Percentiles rank a stretch among this genome's conserved stretches.
phyloP scores from a whole-genome alignment of 352 stramenopile genomes.

The Globisporangium paroecandrum region DNA sequence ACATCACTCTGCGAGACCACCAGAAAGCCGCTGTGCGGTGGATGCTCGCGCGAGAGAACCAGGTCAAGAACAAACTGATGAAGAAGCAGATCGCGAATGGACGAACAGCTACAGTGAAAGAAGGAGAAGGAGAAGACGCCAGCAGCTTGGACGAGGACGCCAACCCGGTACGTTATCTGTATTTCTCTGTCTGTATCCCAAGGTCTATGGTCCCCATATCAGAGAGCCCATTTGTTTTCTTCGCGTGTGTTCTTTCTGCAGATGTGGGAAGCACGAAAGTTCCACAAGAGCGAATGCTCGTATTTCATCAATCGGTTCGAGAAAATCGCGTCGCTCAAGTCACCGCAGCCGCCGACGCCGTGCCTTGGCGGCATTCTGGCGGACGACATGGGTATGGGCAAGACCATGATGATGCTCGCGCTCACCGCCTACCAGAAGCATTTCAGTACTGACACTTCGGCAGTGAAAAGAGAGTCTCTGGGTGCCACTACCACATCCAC shows the following conservation, averaged over 20 bases:
- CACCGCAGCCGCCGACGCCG: conserved; percentile 45
- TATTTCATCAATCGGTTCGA: conserved; percentile 87
- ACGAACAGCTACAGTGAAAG: neutral
- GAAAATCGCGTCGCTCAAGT: conserved; percentile 63
- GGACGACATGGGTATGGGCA: conserved; percentile 91
- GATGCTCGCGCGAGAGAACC: conserved; percentile 85
- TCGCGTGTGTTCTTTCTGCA: conserved; percentile 13
- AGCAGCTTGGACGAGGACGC: conserved; percentile 28
- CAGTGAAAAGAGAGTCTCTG: neutral
- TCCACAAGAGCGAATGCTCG: conserved; percentile 28
- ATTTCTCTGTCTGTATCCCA: neutral
- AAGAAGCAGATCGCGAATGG: neutral
- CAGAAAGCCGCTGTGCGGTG: conserved; percentile 81
- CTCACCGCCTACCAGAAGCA: conserved; percentile 61
- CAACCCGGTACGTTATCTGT: conserved; percentile 41
- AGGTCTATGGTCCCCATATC: neutral
- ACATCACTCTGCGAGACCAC: conserved; percentile 71
- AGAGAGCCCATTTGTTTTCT: neutral
- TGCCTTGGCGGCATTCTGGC: conserved; percentile 84
- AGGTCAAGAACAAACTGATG: conserved; percentile 18
- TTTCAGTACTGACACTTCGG: conserved; percentile 11
- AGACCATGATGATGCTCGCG: conserved; percentile 82
- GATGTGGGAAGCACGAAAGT: conserved; percentile 72
- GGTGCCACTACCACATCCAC: neutral
- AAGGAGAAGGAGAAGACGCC: neutral